Evolutionary conservation across 2,329 filamentous ascomycete species (phyloP).

Genomic region (Cercospora janseana): DNA sequence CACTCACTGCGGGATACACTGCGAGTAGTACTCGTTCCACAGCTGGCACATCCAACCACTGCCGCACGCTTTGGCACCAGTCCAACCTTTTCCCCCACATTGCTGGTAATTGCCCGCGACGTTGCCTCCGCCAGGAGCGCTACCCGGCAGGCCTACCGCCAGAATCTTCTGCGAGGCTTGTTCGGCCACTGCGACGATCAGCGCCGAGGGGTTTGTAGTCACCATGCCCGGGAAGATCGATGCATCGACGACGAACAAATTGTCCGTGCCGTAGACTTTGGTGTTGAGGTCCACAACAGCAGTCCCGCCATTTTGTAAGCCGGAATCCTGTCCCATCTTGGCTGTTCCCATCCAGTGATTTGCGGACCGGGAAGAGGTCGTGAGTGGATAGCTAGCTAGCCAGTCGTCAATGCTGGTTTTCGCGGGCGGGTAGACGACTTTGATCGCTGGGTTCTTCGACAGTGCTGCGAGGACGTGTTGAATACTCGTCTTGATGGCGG

Average conservation of each 20-base stretch:
- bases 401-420: slow-evolving; percentile 56
- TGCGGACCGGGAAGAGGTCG: slow-evolving; percentile 41
- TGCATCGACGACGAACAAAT: slow-evolving; percentile 67
- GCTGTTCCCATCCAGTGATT: slow-evolving; percentile 49
- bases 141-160: slow-evolving; percentile 34
- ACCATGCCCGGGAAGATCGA: slow-evolving; percentile 68
- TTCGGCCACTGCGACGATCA: slow-evolving; percentile 65
- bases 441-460: slow-evolving; percentile 54
- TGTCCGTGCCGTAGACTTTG: slow-evolving; percentile 60
- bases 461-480: slow-evolving; percentile 59
- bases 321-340: slow-evolving; percentile 46
- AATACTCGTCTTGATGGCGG: slow-evolving; percentile 63
- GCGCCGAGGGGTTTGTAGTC: slow-evolving; percentile 65
- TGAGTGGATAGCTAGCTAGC: slow-evolving; percentile 48
- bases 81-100: background rate
- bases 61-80: background rate
- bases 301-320: slow-evolving; percentile 43
- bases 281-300: slow-evolving; percentile 53
- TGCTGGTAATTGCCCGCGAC: background rate
- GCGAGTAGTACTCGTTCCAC: slow-evolving; percentile 3
- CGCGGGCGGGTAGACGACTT: slow-evolving; percentile 55
- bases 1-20: slow-evolving; percentile 3
- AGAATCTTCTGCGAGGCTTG: slow-evolving; percentile 56
- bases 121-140: background rate
- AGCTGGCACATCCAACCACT: background rate